Base-by-base conservation (phyloP, 2,329 filamentous ascomycete species). In the Aquanectria penicillioides region DNA sequence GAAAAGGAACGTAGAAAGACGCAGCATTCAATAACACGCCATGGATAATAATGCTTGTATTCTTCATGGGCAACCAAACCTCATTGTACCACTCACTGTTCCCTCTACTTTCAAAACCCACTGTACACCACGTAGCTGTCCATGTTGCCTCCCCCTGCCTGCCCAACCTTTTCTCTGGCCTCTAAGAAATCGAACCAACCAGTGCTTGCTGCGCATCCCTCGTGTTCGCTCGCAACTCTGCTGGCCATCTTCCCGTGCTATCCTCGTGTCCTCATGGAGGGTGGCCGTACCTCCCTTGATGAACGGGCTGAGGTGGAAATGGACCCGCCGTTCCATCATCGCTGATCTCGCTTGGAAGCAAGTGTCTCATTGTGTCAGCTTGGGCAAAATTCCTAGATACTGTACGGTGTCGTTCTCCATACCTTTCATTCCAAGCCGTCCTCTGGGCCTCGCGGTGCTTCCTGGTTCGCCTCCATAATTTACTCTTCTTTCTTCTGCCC, bases 241-340 rank as follows among this genome's bases (percentile, higher is more conserved):
- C 6, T 33, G 31, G n/a, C n/a, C n/a, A n/a, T n/a, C n/a, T n/a
- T n/a, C n/a, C n/a, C n/a, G n/a, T n/a, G n/a, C n/a, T n/a, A n/a
- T n/a, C n/a, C n/a, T n/a, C n/a, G n/a, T n/a, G n/a, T n/a, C n/a
- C n/a, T n/a, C n/a, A n/a, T n/a, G n/a, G n/a, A n/a, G n/a, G n/a
- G n/a, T n/a, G n/a, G n/a, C n/a, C n/a, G 2, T 54, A 56, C 8
- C 53, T 57, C 41, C 61, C 60, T 54, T 67, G 63, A 26, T 67
- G 66, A 28, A 64, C 49, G 13, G 54, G 33, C 36, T 18, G 52
- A 50, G 62, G 65, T 22, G 58, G 58, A 6, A 36, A 20, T 12
- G 61, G 65, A 8, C 36, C 31, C 22, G 13, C 7, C 3, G 4
- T 11, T 2, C 15, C 33, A 26, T 53, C 49, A 13, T 58, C 49